Evolutionary conservation across 345 rosid species (phyloP), one percentile per base, ranked within the genome.

Genomic region (Populus alba): DNA sequence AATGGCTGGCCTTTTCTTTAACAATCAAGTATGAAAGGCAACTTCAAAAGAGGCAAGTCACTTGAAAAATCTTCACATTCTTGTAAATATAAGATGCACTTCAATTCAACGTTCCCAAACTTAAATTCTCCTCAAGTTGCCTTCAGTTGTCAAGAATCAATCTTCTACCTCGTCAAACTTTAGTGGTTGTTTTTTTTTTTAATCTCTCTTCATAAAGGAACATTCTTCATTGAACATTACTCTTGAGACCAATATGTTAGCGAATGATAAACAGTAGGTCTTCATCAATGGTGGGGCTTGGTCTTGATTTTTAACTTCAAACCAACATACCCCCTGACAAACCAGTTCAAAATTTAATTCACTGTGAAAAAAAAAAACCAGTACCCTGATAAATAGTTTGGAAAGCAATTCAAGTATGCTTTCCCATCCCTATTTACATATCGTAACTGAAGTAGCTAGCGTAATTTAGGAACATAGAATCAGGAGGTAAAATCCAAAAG

Each of bases 311-410:
- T 89, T 92, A 91, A 92, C 97, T 89, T 89, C 94, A 92, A 92
- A 91, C 95, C 94, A 91, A 95, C 90, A 90, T 78, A 85, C 90
- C 94, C 97, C 98, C 97, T 93, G 98, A 89, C 90, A 92, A 95
- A 88, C 92, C 93, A 93, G 85, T 89, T 82, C 88, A 91, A 89
- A 85, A 74, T 86, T 87, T 80, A 89, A 90, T 84, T 80, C 75
- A 80, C 92, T 45, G 85, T 35, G 83, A 75, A 88, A 80, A 79
- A 66, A 61, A 82, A 72, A 71, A 70, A 87, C 49, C 71, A 83
- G 77, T 63, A 57, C 79, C 81, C 79, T 57, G 71, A 82, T 11
- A 31, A 81, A 79, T 43, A 78, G 73, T 75, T 79, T 15, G 76
- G 55, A 75, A 83, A 65, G 73, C 23, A 79, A 73, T 66, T 79